Percentiles rank a stretch among this genome's conserved stretches.
phyloP scores from a whole-genome alignment of 352 stramenopile species.

The Pythium pyrilobum region DNA sequence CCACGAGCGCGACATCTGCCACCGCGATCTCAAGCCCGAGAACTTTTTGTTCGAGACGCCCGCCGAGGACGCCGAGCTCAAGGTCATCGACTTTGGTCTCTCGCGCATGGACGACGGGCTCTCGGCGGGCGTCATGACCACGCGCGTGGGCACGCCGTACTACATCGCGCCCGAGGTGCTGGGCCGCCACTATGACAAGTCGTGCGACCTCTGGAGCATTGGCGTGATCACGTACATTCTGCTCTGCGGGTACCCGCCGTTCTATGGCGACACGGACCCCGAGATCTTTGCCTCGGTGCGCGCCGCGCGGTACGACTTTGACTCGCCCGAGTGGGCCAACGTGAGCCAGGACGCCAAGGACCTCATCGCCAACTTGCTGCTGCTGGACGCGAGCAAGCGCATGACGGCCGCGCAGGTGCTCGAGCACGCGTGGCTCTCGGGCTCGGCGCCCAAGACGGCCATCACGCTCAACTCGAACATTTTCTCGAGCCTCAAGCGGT shows the following conservation, averaged over 20 bases:
- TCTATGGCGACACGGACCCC: constrained; percentile 93
- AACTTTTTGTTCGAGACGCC: constrained; percentile 94
- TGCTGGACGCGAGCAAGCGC: constrained; percentile 89
- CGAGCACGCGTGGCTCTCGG: constrained; percentile 81
- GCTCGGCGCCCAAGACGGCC: constrained; percentile 61
- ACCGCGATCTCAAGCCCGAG: constrained; percentile 97
- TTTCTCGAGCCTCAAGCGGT: constrained; percentile 82
- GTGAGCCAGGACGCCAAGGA: constrained; percentile 91
- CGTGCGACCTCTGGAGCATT: constrained; percentile 96
- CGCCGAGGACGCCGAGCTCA: constrained; percentile 90
- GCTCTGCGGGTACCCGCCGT: constrained; percentile 94
- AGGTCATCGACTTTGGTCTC: constrained; percentile 99
- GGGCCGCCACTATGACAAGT: constrained; percentile 93
- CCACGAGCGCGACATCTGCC: constrained; percentile 96
- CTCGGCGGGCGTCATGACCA: constrained; percentile 88
- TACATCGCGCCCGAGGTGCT: constrained; percentile 95
- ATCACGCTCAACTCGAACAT: constrained; percentile 82
- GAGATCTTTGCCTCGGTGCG: constrained; percentile 87
- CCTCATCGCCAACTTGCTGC: constrained; percentile 91
- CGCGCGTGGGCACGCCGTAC: constrained; percentile 95
- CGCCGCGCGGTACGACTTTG: constrained; percentile 77
- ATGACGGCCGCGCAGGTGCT: constrained; percentile 90
- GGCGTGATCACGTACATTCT: constrained; percentile 95
- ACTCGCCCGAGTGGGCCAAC: constrained; percentile 79
- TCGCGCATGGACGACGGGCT: constrained; percentile 88